A percentile compares a stretch with the other conserved stretches of the same genome.
Conservation (phyloP, 2,329 filamentous ascomycete genomes). For the Trichoderma semiorbis region DNA sequence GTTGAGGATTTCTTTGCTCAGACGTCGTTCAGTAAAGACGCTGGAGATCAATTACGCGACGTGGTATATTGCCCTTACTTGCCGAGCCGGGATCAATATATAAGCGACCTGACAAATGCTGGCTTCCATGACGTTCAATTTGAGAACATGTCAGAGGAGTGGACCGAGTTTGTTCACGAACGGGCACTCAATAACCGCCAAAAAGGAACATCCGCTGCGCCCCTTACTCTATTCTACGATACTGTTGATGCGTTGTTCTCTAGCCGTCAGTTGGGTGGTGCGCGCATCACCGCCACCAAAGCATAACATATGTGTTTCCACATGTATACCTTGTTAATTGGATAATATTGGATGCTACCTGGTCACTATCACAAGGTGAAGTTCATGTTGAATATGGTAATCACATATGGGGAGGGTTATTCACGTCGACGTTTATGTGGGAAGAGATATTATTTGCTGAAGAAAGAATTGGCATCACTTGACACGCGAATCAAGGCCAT, state of each 20-base stretch:
- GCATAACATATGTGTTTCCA: not conserved
- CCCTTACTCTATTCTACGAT: constrained; percentile 4
- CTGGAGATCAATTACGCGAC: not conserved
- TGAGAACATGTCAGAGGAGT: not conserved
- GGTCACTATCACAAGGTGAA: not conserved
- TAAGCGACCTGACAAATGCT: not conserved
- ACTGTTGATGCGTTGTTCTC: not conserved
- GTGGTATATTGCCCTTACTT: not conserved
- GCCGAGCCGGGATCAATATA: not conserved
- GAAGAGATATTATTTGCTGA: too few relatives aligned
- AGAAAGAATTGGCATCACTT: too few relatives aligned
- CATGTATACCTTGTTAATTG: not conserved
- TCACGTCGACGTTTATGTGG: too few relatives aligned
- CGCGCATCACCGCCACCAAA: not conserved
- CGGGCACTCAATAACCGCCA: not conserved
- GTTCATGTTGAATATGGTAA: not conserved
- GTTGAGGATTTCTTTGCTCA: constrained; percentile 2
- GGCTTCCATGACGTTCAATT: not conserved
- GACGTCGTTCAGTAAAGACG: not conserved
- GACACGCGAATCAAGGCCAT: too few relatives aligned
- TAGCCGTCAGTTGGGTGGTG: not conserved
- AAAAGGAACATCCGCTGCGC: not conserved
- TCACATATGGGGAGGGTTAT: not conserved
- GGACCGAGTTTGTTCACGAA: not conserved
- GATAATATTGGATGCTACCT: not conserved